A percentile compares a stretch with the other conserved stretches of the same genome.
Conservation (phyloP, 306 rosid species). For the Argentina anserina region DNA sequence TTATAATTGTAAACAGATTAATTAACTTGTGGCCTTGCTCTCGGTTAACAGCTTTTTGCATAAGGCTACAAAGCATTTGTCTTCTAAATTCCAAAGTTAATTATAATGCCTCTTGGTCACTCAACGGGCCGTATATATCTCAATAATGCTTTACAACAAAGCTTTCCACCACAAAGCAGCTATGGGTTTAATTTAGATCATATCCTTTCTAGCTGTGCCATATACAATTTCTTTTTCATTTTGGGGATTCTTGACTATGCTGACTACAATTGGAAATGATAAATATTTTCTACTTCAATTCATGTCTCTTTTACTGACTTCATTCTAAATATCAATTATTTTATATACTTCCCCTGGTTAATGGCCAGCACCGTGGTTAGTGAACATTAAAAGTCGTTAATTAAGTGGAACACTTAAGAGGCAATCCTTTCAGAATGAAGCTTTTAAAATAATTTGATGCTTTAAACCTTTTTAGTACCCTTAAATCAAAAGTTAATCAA, state of each 20-base stretch:
- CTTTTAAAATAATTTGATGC: slow-evolving; percentile 10
- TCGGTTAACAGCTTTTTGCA: background rate
- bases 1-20: too few species aligned
- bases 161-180: slow-evolving; percentile 6
- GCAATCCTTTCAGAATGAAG: background rate
- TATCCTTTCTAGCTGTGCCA: slow-evolving; percentile 23
- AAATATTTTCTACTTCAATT: slow-evolving; percentile 21
- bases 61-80: background rate
- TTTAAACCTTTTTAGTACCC: background rate
- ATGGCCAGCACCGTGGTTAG: slow-evolving; percentile 9
- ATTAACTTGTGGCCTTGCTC: too few species aligned
- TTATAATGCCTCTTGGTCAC: background rate
- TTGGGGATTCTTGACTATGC: slow-evolving; percentile 17
- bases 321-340: background rate
- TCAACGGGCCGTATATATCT: background rate
- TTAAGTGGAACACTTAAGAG: background rate
- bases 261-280: slow-evolving; percentile 18
- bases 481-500: background rate
- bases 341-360: background rate
- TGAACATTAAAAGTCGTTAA: background rate
- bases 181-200: slow-evolving; percentile 6
- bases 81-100: background rate
- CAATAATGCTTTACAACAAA: slow-evolving; percentile 18
- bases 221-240: slow-evolving; percentile 28
- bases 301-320: background rate